Evolutionary conservation across 441 rosid genomes (phyloP).

Genomic region (Pelargonium myrrhifolium): DNA sequence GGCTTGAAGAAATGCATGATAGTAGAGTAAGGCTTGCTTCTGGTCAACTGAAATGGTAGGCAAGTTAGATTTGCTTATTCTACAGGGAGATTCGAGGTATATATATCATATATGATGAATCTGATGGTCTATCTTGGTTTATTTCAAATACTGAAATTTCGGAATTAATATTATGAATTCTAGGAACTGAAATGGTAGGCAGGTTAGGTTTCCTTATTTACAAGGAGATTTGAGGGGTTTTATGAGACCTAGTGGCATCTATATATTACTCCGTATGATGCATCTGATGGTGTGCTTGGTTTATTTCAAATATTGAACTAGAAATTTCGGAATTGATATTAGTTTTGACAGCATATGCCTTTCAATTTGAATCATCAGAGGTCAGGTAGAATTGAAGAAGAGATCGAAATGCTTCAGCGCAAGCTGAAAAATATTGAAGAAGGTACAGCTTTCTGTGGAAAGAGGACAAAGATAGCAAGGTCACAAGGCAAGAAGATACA

Average conservation of each 20-base stretch:
- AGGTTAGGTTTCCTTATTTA: neutral
- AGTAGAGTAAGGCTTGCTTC: too few relatives aligned
- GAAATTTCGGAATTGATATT: neutral
- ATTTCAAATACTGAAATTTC: too few relatives aligned
- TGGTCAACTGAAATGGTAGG: too few relatives aligned
- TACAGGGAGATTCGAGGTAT: too few relatives aligned
- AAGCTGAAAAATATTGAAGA: constrained; percentile 58
- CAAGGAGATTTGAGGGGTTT: neutral
- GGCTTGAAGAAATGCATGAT: too few relatives aligned
- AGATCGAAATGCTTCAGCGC: constrained; percentile 58
- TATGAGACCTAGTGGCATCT: neutral
- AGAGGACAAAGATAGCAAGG: constrained; percentile 45
- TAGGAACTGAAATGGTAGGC: neutral
- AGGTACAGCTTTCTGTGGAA: constrained; percentile 47
- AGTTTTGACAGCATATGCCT: neutral
- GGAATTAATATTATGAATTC: too few relatives aligned
- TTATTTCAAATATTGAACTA: neutral
- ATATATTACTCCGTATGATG: too few relatives aligned
- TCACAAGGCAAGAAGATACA: constrained; percentile 70
- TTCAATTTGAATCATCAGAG: constrained; percentile 33
- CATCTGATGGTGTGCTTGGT: neutral
- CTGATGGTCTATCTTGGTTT: too few relatives aligned
- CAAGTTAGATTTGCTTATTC: too few relatives aligned
- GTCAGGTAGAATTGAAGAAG: constrained; percentile 73
- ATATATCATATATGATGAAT: too few relatives aligned